Base-by-base conservation (phyloP, 305 asterid species). In the Fraxinus albicans region DNA sequence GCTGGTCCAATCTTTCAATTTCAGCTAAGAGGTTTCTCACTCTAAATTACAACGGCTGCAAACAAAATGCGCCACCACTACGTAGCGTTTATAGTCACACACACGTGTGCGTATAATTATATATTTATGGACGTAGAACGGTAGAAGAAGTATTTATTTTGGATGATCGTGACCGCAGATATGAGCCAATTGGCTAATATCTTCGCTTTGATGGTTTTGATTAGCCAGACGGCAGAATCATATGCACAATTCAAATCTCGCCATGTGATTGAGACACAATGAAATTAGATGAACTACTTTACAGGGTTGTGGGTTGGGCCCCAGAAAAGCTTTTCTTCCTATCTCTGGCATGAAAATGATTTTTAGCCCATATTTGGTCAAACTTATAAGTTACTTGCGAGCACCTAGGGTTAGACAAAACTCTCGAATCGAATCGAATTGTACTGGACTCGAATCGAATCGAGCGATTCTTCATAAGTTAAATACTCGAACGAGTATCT, bases 141-240 rank as follows among this genome's bases (percentile, higher is more conserved):
- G n/a, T 25, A 67, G 29, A 67, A 27, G 36, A 42, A 15, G 85
- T 78, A 36, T 74, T 74, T 70, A 4, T 34, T 34, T 78, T 80
- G 73, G 82, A 77, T 73, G 89, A 85, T 89, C 89, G 89, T 89
- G 87, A 83, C 88, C 90, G 90, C 77, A 87, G 85, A 84, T 85
- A 38, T 29, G 77, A 42, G 73, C 81, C 90, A 87, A 84, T 89
- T 84, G 73, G 81, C 72, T 79, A 87, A 86, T 87, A 53, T 73
- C 81, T 83, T 84, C 65, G 19, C 12, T 17, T 55, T 55, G 23
- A 53, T n/a, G 65, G 65, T 15, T 78, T 83, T 86, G 84, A 84
- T 84, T 80, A 81, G 89, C 88, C 90, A 87, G 85, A 17, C 90
- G 91, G 84, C 86, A 33, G 44, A 19, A 77, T 87, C 87, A 80